Evolutionary conservation across 176 grass and related monocot species (phyloP).

Genomic region (Phoenix dactylifera): DNA sequence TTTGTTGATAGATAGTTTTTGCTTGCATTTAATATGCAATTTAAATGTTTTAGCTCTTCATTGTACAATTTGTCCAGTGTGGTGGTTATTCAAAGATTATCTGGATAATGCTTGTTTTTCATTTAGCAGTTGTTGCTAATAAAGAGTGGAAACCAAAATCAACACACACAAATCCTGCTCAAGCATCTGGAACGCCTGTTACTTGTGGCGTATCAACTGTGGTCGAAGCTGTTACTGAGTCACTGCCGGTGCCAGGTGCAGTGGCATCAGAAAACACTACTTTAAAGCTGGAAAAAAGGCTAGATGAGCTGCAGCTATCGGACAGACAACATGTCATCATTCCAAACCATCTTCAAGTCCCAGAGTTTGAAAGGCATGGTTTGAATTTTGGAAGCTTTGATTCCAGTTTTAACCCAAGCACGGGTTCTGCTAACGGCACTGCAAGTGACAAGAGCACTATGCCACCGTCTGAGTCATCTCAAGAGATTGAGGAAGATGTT

Average conservation of each 20-base stretch:
- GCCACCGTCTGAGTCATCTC: conserved; percentile 24
- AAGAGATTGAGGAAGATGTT: conserved; percentile 24
- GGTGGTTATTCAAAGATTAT: conserved; percentile 4
- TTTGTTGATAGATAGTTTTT: no score
- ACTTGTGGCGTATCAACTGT: conserved; percentile 20
- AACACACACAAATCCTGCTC: conserved; percentile 28
- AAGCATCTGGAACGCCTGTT: conserved; percentile 29
- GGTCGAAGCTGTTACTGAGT: conserved; percentile 30
- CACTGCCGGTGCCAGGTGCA: conserved; percentile 27
- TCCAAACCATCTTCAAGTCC: conserved; percentile 81
- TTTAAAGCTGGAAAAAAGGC: conserved; percentile 34
- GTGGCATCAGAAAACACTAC: conserved; percentile 21
- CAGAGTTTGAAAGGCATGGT: conserved; percentile 65
- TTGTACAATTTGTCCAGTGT: neutral
- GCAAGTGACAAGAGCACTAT: conserved; percentile 28
- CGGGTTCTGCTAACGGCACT: conserved; percentile 25
- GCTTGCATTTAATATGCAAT: no score
- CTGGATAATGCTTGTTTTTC: neutral
- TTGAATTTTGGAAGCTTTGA: conserved; percentile 91
- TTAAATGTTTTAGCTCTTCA: no score
- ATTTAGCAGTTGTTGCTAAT: conserved; percentile 43
- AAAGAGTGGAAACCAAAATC: conserved; percentile 97
- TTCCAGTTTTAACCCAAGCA: conserved; percentile 33
- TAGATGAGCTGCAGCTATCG: conserved; percentile 28
- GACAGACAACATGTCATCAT: conserved; percentile 81